Evolutionary conservation across 306 rosid species (phyloP).

Genomic region (Trifolium repens): DNA sequence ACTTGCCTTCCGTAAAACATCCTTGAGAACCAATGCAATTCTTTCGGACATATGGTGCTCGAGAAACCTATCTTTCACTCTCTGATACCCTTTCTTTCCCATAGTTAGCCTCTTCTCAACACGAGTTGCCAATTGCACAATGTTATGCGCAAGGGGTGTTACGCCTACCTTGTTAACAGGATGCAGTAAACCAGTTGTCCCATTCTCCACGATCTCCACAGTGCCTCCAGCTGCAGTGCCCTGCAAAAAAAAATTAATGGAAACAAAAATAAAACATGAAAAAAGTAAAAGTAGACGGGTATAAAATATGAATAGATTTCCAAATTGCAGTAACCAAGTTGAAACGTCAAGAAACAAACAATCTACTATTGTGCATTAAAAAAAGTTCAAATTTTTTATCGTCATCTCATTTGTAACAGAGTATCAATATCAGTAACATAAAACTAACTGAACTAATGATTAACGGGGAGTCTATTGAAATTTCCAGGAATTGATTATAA

Average conservation of each 20-base stretch:
- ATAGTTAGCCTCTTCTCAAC: constrained; percentile 88
- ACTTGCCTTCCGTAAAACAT: constrained; percentile 65
- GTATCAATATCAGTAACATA: constrained; percentile 4
- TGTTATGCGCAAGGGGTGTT: constrained; percentile 70
- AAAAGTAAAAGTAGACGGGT: background rate
- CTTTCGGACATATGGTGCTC: constrained; percentile 85
- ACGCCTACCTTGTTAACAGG: constrained; percentile 79
- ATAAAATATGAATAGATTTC: background rate
- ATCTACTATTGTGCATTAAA: constrained; percentile 11
- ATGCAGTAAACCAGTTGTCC: constrained; percentile 81
- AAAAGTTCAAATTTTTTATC: background rate
- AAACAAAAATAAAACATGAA: background rate
- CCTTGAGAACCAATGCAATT: constrained; percentile 79
- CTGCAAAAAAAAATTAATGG: constrained; percentile 37
- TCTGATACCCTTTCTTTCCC: constrained; percentile 81
- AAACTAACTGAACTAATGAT: background rate
- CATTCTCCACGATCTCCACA: constrained; percentile 86
- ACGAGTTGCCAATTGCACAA: constrained; percentile 79
- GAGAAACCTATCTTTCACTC: constrained; percentile 80
- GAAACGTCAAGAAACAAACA: constrained; percentile 2
- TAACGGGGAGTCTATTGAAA: constrained; percentile 6
- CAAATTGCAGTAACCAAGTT: constrained; percentile 9
- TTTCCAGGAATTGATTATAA: constrained; percentile 9
- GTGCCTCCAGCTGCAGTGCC: constrained; percentile 97
- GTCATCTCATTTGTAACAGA: background rate